Evolutionary conservation across 2,329 filamentous ascomycete genomes (phyloP), one percentile per base, ranked within the genome.

Genomic region (Neofusicoccum parvum): DNA sequence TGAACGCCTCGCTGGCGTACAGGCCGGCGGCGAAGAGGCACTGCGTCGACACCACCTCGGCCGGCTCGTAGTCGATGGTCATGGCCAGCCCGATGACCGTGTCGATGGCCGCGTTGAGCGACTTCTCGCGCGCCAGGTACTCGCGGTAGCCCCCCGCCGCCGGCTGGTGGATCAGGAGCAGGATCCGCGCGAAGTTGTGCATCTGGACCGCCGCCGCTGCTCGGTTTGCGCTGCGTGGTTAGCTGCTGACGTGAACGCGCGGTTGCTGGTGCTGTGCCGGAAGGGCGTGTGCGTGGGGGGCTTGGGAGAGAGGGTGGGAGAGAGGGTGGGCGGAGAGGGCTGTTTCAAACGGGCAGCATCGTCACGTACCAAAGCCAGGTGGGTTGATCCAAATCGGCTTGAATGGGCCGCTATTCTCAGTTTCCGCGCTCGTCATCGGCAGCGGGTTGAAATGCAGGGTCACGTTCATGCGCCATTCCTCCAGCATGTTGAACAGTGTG

Each of bases 121-220:
- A 72, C 64, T 78, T 78, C 68, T 83, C 80, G 17, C 80, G 76
- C 20, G 76, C 72, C 46, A 80, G 68, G 67, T 83, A 85, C 11
- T 83, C 83, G 15, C 81, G 76, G 53, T 83, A 80, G 0, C 83
- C 84, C 1, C 82, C 82, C 11, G 78, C 75, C 0, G 81, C 81
- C 1, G 85, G 85, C 53, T 83, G 80, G 60, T 87, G 82, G 54
- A 86, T 78, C 0, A 85, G 74, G 1, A 86, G 78, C 0, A 87
- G 74, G 49, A 87, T 83, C 10, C 81, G 78, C 0, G 85, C 83
- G 66, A 86, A 83, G 68, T 80, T 80, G 68, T 85, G 82, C 14
- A 82, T 79, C 68, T 87, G 85, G 5, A 87, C 71, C 0, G 84
- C 81, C 12, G 82, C 80, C 1, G 78, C 78, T 65, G 74, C 68